phyloP scores from a whole-genome alignment of 257 asterid genomes.

The Euphrasia confusa region DNA sequence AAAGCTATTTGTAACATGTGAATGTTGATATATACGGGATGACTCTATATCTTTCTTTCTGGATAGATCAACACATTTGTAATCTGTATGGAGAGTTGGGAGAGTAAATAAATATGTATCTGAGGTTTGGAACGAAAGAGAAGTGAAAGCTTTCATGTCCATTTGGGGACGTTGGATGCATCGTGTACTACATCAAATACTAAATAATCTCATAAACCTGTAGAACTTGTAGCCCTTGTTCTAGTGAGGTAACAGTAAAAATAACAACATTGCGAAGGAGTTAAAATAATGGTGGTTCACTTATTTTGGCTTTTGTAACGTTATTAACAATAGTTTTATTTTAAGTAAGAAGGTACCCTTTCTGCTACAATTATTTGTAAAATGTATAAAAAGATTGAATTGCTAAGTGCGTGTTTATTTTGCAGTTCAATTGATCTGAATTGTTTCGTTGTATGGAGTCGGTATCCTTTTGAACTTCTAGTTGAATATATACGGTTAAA shows the following conservation, averaged over 20 bases:
- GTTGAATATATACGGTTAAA: too few species aligned
- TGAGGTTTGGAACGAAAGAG: neutral
- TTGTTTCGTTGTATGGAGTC: too few species aligned
- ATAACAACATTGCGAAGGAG: neutral
- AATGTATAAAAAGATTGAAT: too few species aligned
- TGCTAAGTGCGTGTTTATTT: too few species aligned
- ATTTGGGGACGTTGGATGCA: neutral
- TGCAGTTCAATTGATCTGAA: too few species aligned
- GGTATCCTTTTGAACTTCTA: too few species aligned
- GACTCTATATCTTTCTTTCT: neutral
- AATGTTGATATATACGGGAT: neutral
- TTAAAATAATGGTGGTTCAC: neutral
- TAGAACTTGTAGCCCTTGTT: neutral
- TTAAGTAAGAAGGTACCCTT: too few species aligned
- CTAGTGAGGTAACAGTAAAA: neutral
- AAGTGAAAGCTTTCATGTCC: neutral
- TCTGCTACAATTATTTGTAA: too few species aligned
- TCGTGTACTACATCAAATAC: neutral
- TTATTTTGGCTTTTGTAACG: neutral
- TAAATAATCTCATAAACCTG: neutral
- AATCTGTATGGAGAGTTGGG: neutral
- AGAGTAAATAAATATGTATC: neutral
- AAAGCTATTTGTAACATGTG: neutral
- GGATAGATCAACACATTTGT: neutral
- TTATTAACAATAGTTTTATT: neutral